These are phyloP conservation scores for Annulohypoxylon bovei DNA, from an alignment of 495 filamentous ascomycete genomes.

Conservation along the genomic window DNA sequence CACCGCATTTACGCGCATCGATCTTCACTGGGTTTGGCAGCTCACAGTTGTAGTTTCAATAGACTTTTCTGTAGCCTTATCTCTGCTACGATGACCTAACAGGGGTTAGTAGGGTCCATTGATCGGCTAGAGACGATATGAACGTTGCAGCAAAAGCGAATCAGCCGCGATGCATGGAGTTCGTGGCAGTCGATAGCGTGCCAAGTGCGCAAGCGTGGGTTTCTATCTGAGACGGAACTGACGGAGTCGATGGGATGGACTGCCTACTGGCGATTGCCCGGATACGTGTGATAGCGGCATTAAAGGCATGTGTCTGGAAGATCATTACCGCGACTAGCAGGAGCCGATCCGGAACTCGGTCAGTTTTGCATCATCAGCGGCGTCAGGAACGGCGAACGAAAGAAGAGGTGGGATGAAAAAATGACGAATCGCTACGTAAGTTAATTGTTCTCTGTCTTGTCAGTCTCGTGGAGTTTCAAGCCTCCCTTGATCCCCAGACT, in stretches of 20 bases:
- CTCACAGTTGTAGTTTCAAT: not conserved
- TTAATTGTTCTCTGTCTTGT: not conserved
- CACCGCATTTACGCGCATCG: not conserved
- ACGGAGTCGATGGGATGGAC: not conserved
- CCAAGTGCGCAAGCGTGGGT: not conserved
- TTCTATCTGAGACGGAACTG: conserved; percentile 14
- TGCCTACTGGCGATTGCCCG: not conserved
- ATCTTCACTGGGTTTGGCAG: not conserved
- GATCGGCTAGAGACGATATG: conserved; percentile 2
- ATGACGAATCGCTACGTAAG: conserved; percentile 9
- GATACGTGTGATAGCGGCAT: conserved; percentile 15
- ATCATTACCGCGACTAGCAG: conserved; percentile 31
- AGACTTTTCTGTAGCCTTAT: conserved; percentile 14
- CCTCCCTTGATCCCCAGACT: conserved; percentile 10
- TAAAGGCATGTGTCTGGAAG: conserved; percentile 8
- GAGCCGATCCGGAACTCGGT: conserved; percentile 26
- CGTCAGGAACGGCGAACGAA: not conserved
- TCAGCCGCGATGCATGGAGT: conserved; percentile 18
- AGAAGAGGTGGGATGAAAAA: not conserved
- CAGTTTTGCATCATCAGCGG: conserved; percentile 9
- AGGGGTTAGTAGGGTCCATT: conserved; percentile 4
- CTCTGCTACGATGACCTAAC: conserved; percentile 4
- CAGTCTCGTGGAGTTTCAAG: conserved; percentile 8
- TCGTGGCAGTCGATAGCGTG: conserved; percentile 5
- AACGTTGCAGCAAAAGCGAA: conserved; percentile 12